Percentiles rank a stretch among this genome's conserved stretches.
Evolutionary conservation across 768 basidiomycete genomes (phyloP).

Genomic region (Pholiota molesta): DNA sequence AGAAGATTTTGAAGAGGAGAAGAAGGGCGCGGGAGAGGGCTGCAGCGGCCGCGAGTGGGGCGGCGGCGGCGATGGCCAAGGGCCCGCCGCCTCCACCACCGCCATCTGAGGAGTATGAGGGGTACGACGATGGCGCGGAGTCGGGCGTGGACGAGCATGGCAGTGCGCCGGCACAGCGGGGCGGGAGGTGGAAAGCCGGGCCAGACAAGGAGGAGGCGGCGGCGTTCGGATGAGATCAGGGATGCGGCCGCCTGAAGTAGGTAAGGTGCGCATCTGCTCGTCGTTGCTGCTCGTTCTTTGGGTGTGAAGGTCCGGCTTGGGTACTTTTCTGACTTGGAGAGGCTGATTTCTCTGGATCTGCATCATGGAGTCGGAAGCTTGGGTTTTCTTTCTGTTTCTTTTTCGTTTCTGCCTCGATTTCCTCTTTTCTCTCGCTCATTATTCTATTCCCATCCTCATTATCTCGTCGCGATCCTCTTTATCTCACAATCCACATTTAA

Average conservation of each 20-base stretch:
- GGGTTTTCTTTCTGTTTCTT: conserved; percentile 1
- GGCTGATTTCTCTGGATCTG: neutral
- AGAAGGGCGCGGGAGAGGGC: conserved; percentile 75
- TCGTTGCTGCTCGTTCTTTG: neutral
- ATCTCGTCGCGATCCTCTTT: neutral
- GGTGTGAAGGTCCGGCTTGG: neutral
- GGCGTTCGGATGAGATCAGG: conserved; percentile 14
- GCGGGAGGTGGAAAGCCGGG: conserved; percentile 23
- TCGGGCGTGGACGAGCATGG: conserved; percentile 27
- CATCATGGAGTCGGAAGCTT: conserved; percentile 3
- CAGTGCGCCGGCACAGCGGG: conserved; percentile 22
- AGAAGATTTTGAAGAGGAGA: conserved; percentile 75
- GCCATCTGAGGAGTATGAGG: conserved; percentile 23
- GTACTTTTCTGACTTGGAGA: neutral
- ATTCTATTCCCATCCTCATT: conserved; percentile 1
- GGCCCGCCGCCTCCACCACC: conserved; percentile 20
- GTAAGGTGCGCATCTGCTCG: neutral
- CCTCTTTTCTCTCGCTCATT: conserved; percentile 1
- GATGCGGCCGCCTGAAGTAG: conserved; percentile 7
- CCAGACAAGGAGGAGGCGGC: conserved; percentile 21
- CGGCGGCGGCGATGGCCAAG: conserved; percentile 27
- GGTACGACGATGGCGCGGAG: conserved; percentile 26
- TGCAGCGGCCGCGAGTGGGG: conserved; percentile 46
- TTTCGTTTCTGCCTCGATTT: neutral
- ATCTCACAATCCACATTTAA: conserved; percentile 2